Evolutionary conservation across 2,329 filamentous ascomycete genomes (phyloP), one percentile per base, ranked within the genome.

Genomic region (Botrytis deweyae): DNA sequence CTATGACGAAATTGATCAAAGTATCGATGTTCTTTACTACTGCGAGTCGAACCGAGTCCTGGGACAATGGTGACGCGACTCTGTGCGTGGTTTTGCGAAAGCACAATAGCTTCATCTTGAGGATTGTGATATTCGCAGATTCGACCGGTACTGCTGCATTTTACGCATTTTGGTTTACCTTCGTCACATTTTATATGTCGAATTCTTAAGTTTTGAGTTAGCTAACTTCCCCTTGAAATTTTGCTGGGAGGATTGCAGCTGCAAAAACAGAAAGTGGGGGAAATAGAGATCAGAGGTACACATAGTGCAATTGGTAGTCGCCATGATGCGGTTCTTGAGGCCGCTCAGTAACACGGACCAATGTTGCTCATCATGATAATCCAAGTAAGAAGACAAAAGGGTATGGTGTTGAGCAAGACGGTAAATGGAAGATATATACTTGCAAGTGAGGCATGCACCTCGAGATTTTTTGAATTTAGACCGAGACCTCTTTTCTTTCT

Each of bases 291-390:
- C 92, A 95, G 92, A 93, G 88, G 83, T 93, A 91, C 92, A 91
- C 88, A 87, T 81, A 88, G 87, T 88, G 88, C 91, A 87, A 90
- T 91, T 67, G 88, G 88, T 84, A 85, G 87, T 93, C 93, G 88
- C 93, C 93, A 92, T 88, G 83, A 86, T 85, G 90, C 91, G 91
- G 93, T 92, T 94, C 92, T 95, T 95, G 93, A 94, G 88, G 89
- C 91, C 91, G 90, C 91, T 95, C 92, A 89, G 93, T 90, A 95
- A 96, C 92, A 95, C 92, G 93, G 93, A 95, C 93, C 92, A 95
- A 95, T 90, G 87, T 87, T 88, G 92, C 88, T 95, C 92, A 94
- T 95, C 92, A 92, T 88, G 80, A 80, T 82, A 77, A 12, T 67
- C 78, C 4, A 20, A 38, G 16, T 38, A 29, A 55, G 29, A n/a